Percentiles rank a stretch among this genome's conserved stretches.
phyloP scores from a whole-genome alignment of 805 yeast genomes.

The Lipomyces mesembrius region DNA sequence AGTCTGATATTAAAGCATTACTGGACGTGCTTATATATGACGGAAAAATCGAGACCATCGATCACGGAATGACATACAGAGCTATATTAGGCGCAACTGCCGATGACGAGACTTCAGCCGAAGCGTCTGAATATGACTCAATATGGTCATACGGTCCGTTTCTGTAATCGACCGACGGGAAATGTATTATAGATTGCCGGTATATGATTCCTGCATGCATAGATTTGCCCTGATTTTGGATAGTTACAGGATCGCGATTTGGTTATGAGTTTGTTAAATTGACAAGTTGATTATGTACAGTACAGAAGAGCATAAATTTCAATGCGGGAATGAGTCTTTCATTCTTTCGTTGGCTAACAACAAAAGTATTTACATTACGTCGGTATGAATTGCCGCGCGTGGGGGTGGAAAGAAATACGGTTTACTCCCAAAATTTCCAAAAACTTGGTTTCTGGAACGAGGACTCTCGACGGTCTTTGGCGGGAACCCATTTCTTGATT shows the following conservation, averaged over 20 bases:
- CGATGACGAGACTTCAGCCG: conserved; percentile 49
- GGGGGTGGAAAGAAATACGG: background rate
- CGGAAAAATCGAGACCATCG: conserved; percentile 71
- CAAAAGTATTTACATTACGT: background rate
- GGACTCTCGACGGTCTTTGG: conserved; percentile 21
- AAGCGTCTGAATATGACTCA: conserved; percentile 39
- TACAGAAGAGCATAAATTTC: background rate
- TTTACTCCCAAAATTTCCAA: conserved; percentile 34
- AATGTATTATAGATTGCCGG: conserved; percentile 17
- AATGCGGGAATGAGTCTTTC: background rate
- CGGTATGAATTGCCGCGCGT: background rate
- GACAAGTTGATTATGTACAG: conserved; percentile 3
- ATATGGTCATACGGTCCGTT: conserved; percentile 4
- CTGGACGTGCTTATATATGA: conserved; percentile 89
- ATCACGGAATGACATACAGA: conserved; percentile 64
- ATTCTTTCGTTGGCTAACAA: background rate
- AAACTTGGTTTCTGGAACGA: conserved; percentile 31
- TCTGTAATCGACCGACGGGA: conserved; percentile 33
- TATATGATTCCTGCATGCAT: conserved; percentile 1
- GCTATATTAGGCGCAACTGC: conserved; percentile 61
- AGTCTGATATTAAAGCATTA: conserved; percentile 73
- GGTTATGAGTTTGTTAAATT: background rate
- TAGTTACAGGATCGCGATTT: background rate
- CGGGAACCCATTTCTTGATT: conserved; percentile 75
- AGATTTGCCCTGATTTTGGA: conserved; percentile 4